phyloP scores from a whole-genome alignment of 2,329 filamentous ascomycete species.

The Fusarium incarnatum region DNA sequence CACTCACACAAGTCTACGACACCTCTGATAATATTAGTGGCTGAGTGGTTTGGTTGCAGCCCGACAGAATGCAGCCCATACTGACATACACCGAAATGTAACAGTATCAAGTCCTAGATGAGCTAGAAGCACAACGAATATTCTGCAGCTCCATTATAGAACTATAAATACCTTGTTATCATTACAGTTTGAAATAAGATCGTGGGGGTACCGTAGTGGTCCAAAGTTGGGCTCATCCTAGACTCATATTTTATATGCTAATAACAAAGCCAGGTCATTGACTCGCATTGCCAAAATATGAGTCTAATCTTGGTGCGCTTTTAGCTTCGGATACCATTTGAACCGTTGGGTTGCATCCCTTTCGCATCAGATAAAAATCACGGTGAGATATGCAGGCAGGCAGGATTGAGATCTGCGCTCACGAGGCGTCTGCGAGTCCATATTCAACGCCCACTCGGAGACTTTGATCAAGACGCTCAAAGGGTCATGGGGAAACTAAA shows the following conservation, averaged over 20 bases:
- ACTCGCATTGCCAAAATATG: not conserved
- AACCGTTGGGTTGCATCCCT: not conserved
- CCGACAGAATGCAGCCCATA: conserved; percentile 3
- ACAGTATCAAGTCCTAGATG: conserved; percentile 2
- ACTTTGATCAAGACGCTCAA: conserved; percentile 8
- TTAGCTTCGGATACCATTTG: not conserved
- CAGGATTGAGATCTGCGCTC: conserved; percentile 32
- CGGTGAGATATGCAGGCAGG: conserved; percentile 16
- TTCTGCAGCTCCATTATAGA: not conserved
- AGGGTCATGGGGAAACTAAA: conserved; percentile 33
- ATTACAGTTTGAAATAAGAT: not conserved
- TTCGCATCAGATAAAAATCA: conserved; percentile 1
- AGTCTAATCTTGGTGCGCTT: not conserved
- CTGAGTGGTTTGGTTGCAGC: not conserved
- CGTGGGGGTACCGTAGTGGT: not conserved
- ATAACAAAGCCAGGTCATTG: not conserved
- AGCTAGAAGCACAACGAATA: not conserved
- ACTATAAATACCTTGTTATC: not conserved
- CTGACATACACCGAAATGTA: conserved; percentile 9
- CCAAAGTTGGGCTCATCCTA: not conserved
- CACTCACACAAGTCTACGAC: not conserved
- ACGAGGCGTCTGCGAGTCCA: conserved; percentile 8
- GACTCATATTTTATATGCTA: not conserved
- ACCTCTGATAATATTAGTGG: not conserved
- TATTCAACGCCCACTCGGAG: conserved; percentile 11